These are phyloP conservation scores for Chalciporus pseudorubinellus DNA, from an alignment of 768 basidiomycete species.

Conservation along the genomic window DNA sequence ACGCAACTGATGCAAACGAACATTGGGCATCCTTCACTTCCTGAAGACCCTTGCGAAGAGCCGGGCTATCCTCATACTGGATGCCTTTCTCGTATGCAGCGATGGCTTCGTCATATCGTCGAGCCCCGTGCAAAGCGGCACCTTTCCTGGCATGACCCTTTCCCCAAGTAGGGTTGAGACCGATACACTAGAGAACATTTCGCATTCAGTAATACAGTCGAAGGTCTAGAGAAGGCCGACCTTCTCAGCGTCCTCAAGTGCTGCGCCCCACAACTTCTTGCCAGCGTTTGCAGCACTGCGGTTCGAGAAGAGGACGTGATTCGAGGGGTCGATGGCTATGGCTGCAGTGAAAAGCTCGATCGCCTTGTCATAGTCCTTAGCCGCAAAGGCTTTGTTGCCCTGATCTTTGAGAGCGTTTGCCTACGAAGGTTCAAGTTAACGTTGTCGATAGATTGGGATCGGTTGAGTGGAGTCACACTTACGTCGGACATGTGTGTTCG, in stretches of 20 bases:
- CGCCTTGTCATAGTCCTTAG: constrained; percentile 88
- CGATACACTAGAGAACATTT: constrained; percentile 57
- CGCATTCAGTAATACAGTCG: constrained; percentile 1
- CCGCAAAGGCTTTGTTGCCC: constrained; percentile 94
- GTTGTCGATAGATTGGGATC: not conserved
- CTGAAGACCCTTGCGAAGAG: constrained; percentile 81
- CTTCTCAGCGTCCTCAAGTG: constrained; percentile 88
- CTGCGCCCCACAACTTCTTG: constrained; percentile 71
- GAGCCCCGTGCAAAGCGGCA: constrained; percentile 85
- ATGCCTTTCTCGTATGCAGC: constrained; percentile 80
- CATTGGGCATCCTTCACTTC: constrained; percentile 88
- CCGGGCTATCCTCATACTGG: constrained; percentile 77
- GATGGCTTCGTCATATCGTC: constrained; percentile 79
- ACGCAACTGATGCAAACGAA: constrained; percentile 24
- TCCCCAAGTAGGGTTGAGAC: constrained; percentile 75
- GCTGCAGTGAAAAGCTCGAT: constrained; percentile 81
- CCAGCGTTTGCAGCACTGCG: constrained; percentile 89
- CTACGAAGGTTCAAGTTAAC: constrained; percentile 32
- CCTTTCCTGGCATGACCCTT: constrained; percentile 93
- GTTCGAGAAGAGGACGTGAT: constrained; percentile 91
- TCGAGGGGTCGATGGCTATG: constrained; percentile 75
- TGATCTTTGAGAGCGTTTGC: constrained; percentile 76
- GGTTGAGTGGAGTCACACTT: constrained; percentile 11
- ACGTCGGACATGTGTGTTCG: constrained; percentile 35
- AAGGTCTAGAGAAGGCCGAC: constrained; percentile 38